Evolutionary conservation across 345 rosid species (phyloP).

Genomic region (Garcia nutans): DNA sequence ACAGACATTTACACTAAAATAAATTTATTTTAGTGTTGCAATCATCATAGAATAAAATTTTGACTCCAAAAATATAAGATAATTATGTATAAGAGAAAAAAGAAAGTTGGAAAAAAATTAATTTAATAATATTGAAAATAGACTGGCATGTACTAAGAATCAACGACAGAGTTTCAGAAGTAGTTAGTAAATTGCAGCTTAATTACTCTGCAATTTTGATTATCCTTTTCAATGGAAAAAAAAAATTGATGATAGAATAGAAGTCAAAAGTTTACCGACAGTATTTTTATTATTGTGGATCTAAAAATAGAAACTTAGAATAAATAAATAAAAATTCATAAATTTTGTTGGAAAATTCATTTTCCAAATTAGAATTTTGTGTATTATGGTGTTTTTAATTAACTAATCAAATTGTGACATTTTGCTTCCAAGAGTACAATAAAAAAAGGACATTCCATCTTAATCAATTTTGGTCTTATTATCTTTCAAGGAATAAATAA

Average conservation of each 20-base stretch:
- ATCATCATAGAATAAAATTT: too few species aligned
- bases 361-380: background rate
- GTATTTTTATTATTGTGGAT: background rate
- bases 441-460: background rate
- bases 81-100: background rate
- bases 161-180: background rate
- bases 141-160: background rate
- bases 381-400: background rate
- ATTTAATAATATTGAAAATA: background rate
- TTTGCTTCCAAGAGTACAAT: too few species aligned
- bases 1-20: too few species aligned
- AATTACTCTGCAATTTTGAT: background rate
- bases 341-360: too few species aligned
- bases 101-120: too few species aligned
- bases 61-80: too few species aligned
- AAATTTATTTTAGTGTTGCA: too few species aligned
- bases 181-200: background rate
- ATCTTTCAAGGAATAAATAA: background rate
- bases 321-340: too few species aligned
- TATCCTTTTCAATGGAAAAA: background rate
- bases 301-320: background rate
- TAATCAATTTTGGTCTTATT: background rate
- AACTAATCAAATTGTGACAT: conserved; percentile 6
- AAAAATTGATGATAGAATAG: background rate
- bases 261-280: conserved; percentile 22